A percentile compares a stretch with the other conserved stretches of the same genome.
Conservation (phyloP, 2,329 filamentous ascomycete species). For the Hypoxylon sp. region DNA sequence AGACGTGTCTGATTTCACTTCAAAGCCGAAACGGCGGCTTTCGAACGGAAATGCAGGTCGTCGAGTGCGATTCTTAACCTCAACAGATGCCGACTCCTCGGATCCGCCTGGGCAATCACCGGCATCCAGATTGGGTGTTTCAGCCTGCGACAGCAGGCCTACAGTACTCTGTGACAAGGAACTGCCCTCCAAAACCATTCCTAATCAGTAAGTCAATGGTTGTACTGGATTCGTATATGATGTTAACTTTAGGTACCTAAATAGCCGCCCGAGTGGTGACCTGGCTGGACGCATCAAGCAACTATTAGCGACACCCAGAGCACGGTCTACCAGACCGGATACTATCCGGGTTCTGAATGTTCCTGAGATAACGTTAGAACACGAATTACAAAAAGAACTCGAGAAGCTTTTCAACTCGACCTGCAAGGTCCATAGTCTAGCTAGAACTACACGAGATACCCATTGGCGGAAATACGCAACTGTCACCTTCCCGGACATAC, state of each 20-base stretch:
- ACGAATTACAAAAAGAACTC: neutral
- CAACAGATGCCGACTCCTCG: neutral
- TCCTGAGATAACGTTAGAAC: neutral
- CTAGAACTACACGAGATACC: slow-evolving; percentile 4
- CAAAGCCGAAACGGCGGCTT: slow-evolving; percentile 1
- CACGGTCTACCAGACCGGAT: neutral
- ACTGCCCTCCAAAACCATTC: neutral
- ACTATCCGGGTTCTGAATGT: slow-evolving; percentile 7
- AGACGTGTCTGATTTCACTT: neutral
- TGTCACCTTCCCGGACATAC: slow-evolving; percentile 1
- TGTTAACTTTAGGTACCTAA: neutral
- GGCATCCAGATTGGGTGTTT: neutral
- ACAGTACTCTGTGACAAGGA: neutral
- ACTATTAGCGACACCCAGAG: neutral
- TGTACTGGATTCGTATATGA: neutral
- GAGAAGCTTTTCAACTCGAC: neutral
- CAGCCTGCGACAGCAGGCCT: neutral
- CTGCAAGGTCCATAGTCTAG: slow-evolving; percentile 12
- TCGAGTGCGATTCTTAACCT: slow-evolving; percentile 8
- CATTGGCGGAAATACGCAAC: slow-evolving; percentile 6
- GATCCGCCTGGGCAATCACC: neutral
- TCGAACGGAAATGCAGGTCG: neutral
- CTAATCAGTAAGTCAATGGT: neutral
- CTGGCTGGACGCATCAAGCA: neutral
- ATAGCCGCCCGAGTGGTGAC: neutral